Evolutionary conservation across 495 filamentous ascomycete genomes (phyloP).

Genomic region (Daldinia childiae): DNA sequence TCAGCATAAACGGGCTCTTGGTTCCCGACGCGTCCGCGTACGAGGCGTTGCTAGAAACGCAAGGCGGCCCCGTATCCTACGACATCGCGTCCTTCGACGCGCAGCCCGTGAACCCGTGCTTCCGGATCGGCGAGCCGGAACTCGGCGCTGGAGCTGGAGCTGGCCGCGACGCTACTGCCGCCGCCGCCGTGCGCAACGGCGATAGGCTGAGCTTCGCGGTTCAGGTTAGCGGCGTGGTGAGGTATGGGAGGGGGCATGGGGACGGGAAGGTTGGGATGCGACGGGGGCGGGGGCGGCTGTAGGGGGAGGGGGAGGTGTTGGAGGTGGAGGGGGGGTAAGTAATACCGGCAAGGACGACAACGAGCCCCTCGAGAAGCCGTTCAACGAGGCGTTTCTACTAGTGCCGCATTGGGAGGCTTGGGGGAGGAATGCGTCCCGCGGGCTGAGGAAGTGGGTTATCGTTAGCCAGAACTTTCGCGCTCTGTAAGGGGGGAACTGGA

Average conservation of each 20-base stretch:
- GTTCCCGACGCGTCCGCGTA: conserved; percentile 47
- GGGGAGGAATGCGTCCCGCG: conserved; percentile 44
- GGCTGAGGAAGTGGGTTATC: conserved; percentile 69
- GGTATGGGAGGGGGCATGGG: conserved; percentile 60
- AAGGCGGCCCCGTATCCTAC: conserved; percentile 52
- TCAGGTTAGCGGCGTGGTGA: conserved; percentile 72
- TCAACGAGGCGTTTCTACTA: conserved; percentile 79
- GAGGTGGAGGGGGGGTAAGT: too few relatives aligned
- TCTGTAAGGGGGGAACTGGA: conserved; percentile 27
- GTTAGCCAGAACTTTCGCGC: conserved; percentile 76
- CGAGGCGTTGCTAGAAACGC: conserved; percentile 51
- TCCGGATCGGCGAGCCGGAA: conserved; percentile 55
- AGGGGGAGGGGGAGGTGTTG: too few relatives aligned
- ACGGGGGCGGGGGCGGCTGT: too few relatives aligned
- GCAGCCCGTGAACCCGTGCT: conserved; percentile 76
- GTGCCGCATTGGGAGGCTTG: conserved; percentile 75
- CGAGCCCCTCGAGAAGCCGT: conserved; percentile 64
- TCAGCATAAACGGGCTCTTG: conserved; percentile 57
- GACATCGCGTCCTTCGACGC: conserved; percentile 75
- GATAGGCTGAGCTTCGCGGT: conserved; percentile 75
- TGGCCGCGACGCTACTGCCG: conserved; percentile 15
- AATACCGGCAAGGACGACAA: conserved; percentile 41
- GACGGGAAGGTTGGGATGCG: conserved; percentile 11
- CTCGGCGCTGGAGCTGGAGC: neutral
- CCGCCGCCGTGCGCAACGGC: conserved; percentile 46